These are phyloP conservation scores for Sclerotinia borealis DNA, from an alignment of 2,329 filamentous ascomycete genomes.

Conservation along the genomic window DNA sequence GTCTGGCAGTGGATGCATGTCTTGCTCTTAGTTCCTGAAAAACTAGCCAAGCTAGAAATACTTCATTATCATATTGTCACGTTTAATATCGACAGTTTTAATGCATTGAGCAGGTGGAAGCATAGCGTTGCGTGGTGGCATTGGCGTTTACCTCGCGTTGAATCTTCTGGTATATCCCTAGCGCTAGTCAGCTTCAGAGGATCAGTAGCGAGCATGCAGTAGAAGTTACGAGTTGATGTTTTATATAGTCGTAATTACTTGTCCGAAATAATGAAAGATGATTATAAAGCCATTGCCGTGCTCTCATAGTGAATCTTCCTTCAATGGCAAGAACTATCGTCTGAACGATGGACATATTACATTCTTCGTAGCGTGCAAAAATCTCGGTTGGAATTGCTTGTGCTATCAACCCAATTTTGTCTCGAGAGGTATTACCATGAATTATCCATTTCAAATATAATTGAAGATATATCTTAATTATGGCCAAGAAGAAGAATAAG, in stretches of 20 bases:
- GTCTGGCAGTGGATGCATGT: constrained; percentile 79
- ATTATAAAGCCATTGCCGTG: neutral
- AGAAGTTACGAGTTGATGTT: constrained; percentile 2
- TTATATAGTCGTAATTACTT: constrained; percentile 13
- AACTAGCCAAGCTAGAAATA: neutral
- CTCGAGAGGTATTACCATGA: constrained; percentile 6
- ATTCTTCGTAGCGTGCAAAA: constrained; percentile 12
- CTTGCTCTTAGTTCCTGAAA: constrained; percentile 52
- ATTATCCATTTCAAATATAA: constrained; percentile 1
- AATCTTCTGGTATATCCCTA: constrained; percentile 16
- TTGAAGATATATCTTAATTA: constrained; percentile 22
- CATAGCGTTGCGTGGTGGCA: constrained; percentile 13
- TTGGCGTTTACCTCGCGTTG: constrained; percentile 10
- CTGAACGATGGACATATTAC: neutral
- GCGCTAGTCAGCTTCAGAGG: constrained; percentile 7
- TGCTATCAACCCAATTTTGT: constrained; percentile 14
- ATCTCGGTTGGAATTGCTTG: constrained; percentile 15
- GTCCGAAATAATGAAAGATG: constrained; percentile 6
- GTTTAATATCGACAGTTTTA: constrained; percentile 10
- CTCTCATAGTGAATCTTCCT: neutral
- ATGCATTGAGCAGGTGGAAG: constrained; percentile 13
- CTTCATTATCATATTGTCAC: constrained; percentile 8
- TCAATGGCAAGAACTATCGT: neutral
- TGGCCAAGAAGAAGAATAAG: constrained; percentile 46
- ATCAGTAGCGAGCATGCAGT: constrained; percentile 5